Conservation (phyloP, 345 rosid species). For the Citrus unshiu region DNA sequence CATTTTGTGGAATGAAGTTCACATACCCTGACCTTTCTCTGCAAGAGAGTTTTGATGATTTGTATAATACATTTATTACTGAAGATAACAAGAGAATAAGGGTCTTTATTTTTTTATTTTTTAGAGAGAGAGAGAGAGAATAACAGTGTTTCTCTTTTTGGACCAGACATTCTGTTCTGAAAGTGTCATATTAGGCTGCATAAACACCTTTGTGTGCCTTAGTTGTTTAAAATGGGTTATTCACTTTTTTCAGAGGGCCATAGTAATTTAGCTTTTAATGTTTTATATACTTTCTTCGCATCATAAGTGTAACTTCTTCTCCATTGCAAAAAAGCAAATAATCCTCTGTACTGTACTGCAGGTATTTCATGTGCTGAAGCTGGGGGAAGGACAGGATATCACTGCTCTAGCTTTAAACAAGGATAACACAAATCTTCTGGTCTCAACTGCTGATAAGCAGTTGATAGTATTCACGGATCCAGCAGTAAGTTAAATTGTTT, state of each 20-base stretch:
- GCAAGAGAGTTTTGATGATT: neutral
- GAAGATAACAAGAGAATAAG: neutral
- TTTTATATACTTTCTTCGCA: neutral
- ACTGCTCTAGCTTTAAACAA: constrained; percentile 73
- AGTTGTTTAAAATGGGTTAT: neutral
- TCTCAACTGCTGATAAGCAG: constrained; percentile 89
- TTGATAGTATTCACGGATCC: constrained; percentile 93
- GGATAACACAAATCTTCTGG: constrained; percentile 88
- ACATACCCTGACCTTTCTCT: neutral
- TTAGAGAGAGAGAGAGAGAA: no score
- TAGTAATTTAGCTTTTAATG: neutral
- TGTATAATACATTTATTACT: neutral
- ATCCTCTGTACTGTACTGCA: constrained; percentile 32
- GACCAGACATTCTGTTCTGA: neutral
- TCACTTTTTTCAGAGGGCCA: neutral
- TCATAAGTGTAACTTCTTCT: neutral
- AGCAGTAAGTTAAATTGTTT: constrained; percentile 54
- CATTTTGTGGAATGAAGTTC: neutral
- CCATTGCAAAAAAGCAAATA: constrained; percentile 4
- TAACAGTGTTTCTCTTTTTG: neutral
- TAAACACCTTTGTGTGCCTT: neutral
- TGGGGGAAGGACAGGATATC: constrained; percentile 73
- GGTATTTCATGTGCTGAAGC: constrained; percentile 74
- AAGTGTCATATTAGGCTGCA: neutral
- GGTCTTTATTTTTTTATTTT: no score